Base-by-base conservation (phyloP, 441 rosid genomes). In the Euphorbia celastroides region DNA sequence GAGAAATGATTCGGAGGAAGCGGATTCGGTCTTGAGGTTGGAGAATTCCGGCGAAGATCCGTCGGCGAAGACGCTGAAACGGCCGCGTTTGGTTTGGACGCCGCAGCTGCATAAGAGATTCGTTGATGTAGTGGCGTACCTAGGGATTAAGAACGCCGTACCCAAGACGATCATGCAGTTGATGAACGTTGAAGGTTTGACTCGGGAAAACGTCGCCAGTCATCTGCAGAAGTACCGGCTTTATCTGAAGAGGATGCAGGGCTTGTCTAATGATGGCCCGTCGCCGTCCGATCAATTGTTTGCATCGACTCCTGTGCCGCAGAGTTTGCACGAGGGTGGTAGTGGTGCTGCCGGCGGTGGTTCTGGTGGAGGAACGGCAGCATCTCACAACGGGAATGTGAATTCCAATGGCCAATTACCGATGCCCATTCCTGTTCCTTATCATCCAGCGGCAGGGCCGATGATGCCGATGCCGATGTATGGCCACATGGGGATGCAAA, bases 111-210 rank as follows among this genome's bases (percentile, higher is more conserved):
- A 95, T 72, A 92, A 92, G 84, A 80, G 99, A 70, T 95, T 95
- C 69, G 96, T 95, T 7, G 99, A 95, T 27, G 98, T 95, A 36
- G 98, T 95, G 46, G 83, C 83, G 5, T 94, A 88, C 65, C 69
- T 95, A 1, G 99, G 99, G 72, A 82, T 95, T 0, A 89, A 89
- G 46, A 95, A 86, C 85, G 99, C 97, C 0, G 99, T 95, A 0
- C 99, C 99, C 12, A 95, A 95, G 81, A 92, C 98, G 48, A 92
- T 95, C 69, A 95, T 95, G 99, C 99, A 92, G 82, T 60, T 92
- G 74, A 95, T 95, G 99, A 95, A 95, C 71, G 99, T 95, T 0
- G 97, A 92, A 60, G 99, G 99, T 2, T 32, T 95, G 71, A 92
- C 96, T 19, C 83, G 97, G 13, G 98, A 95, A 60, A 95, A 92